These are phyloP conservation scores for Colletotrichum noveboracense DNA, from an alignment of 2,329 filamentous ascomycete species.

Conservation along the genomic window DNA sequence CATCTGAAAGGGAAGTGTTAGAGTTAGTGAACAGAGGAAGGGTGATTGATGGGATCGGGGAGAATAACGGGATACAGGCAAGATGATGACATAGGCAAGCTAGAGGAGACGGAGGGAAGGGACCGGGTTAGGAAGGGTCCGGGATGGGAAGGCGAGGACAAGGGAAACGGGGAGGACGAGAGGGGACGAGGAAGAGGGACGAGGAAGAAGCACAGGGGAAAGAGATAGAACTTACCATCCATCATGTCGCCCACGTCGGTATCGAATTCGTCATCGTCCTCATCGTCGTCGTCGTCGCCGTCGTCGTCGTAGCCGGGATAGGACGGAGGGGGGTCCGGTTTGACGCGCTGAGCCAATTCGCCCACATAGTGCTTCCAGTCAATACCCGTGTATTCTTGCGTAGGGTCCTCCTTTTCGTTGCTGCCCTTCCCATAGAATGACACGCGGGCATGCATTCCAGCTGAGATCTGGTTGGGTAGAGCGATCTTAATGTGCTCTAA, in stretches of 20 bases:
- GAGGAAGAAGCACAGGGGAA: background rate
- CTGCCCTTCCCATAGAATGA: background rate
- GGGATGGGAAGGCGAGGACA: background rate
- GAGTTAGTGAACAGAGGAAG: background rate
- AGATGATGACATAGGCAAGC: background rate
- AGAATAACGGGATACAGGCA: background rate
- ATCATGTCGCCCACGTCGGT: background rate
- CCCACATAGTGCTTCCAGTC: conserved; percentile 40
- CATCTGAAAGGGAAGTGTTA: background rate
- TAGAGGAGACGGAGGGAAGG: background rate
- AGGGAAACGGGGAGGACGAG: background rate
- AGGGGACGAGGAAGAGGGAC: background rate
- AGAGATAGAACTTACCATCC: conserved; percentile 1
- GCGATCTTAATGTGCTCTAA: conserved; percentile 38
- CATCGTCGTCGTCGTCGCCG: background rate
- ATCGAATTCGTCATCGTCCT: background rate
- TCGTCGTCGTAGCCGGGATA: background rate
- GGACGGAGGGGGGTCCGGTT: conserved; percentile 9
- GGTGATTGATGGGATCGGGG: background rate
- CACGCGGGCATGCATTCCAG: background rate
- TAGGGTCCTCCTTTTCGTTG: background rate
- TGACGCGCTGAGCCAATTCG: conserved; percentile 26
- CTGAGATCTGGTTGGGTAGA: conserved; percentile 26
- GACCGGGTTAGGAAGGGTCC: background rate
- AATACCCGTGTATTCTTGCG: conserved; percentile 34